Evolutionary conservation across 257 asterid species (phyloP), one percentile per base, ranked within the genome.

Genomic region (Dorcoceras hygrometricum): DNA sequence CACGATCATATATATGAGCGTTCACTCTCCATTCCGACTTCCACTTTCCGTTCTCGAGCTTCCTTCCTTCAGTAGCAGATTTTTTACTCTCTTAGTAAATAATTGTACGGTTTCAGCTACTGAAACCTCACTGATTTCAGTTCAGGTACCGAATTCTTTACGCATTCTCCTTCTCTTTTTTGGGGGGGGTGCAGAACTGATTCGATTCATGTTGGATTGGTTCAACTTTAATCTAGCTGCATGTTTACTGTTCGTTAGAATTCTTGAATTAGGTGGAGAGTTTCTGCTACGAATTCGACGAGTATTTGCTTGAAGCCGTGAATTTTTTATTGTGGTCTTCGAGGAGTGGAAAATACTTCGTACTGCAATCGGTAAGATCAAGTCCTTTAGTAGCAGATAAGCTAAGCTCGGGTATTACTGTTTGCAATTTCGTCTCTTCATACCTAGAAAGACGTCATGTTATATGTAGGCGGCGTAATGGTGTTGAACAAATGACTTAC

Each of bases 201-300:
- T 62, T 74, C 34, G 16, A 24, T 74, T 67, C 23, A 24, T 61
- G 25, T 34, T 59, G 75, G 60, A 64, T 75, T 16, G 63, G 23
- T 20, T 56, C 29, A 65, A 55, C 61, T 68, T 59, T 36, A 28
- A 25, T 57, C 48, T 53, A 62, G 27, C 22, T 57, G 60, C 83
- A 28, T 34, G 71, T 24, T 64, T 58, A 32, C 62, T 67, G 76
- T 78, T 4, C 59, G 71, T 26, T 56, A 62, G 57, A 75, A 65
- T 68, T 72, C 68, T 62, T 67, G 68, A 54, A 65, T 62, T 11
- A 34, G 27, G 24, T 67, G 66, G 66, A 54, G n/a, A 8, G 46
- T 64, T 59, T 71, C 34, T 57, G 23, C 19, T 26, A 43, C 57
- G 51, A 32, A 62, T 48, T 57, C 66, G 5, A 18, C 48, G 65